These are phyloP conservation scores for Bryum argenteum DNA, from an alignment of 225 moss, liverwort and hornwort species.

Conservation along the genomic window DNA sequence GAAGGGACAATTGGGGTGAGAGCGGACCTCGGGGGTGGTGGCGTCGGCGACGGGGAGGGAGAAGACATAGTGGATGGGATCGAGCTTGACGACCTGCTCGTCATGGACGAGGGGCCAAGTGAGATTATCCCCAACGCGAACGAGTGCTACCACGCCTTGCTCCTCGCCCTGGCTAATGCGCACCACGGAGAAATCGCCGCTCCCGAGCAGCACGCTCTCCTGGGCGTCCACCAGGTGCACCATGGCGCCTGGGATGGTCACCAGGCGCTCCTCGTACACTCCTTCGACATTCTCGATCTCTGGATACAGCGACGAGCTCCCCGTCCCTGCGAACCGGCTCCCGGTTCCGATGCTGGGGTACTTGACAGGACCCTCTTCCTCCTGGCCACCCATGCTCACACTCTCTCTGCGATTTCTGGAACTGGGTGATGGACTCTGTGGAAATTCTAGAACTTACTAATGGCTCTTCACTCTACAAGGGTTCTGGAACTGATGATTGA, in stretches of 20 bases:
- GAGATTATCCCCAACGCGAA: slow-evolving; percentile 59
- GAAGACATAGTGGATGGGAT: slow-evolving; percentile 79
- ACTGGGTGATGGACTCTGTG: too few relatives aligned
- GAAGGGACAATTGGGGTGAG: too few relatives aligned
- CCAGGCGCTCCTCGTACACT: slow-evolving; percentile 54
- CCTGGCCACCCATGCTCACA: slow-evolving; percentile 31
- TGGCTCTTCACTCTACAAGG: too few relatives aligned
- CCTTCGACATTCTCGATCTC: slow-evolving; percentile 6
- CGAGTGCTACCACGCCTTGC: slow-evolving; percentile 65
- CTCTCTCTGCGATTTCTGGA: background rate
- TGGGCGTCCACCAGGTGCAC: slow-evolving; percentile 77
- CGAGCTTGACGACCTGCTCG: slow-evolving; percentile 71
- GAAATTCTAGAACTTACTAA: too few relatives aligned
- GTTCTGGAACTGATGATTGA: too few relatives aligned
- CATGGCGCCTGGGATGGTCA: slow-evolving; percentile 67
- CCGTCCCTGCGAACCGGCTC: slow-evolving; percentile 28
- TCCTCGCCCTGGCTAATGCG: slow-evolving; percentile 57
- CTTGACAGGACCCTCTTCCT: slow-evolving; percentile 3
- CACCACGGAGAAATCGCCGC: slow-evolving; percentile 60
- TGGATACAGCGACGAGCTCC: slow-evolving; percentile 41
- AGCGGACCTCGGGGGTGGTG: slow-evolving; percentile 12
- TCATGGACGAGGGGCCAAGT: slow-evolving; percentile 75
- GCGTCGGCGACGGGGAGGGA: slow-evolving; percentile 49
- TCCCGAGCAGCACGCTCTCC: slow-evolving; percentile 63
- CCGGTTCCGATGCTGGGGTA: slow-evolving; percentile 30